Evolutionary conservation across 345 rosid species (phyloP).

Genomic region (Camelina sativa): DNA sequence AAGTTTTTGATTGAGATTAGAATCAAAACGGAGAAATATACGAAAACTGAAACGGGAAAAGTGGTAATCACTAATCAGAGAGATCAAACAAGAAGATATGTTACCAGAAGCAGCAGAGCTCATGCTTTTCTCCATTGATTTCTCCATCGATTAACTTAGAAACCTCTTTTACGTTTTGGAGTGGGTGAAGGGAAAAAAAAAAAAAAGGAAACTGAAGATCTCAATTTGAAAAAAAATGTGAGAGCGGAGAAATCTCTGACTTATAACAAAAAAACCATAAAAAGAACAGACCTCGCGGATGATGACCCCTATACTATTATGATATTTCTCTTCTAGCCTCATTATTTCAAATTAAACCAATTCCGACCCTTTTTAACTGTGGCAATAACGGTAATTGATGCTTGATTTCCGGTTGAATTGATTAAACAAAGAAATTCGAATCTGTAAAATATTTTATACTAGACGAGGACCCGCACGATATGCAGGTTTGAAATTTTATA

Average conservation of each 20-base stretch:
- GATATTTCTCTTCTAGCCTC: not conserved
- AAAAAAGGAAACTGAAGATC: conserved; percentile 21
- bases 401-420: not conserved
- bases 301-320: conserved; percentile 16
- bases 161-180: conserved; percentile 11
- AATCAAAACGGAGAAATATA: not conserved
- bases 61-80: not conserved
- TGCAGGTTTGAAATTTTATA: too few relatives aligned
- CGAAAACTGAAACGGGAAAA: not conserved
- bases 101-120: conserved; percentile 55
- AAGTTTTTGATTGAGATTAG: not conserved
- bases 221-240: conserved; percentile 9
- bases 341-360: not conserved
- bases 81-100: not conserved
- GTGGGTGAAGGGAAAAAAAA: not conserved
- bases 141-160: conserved; percentile 40
- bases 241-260: conserved; percentile 35
- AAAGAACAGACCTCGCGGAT: not conserved
- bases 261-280: conserved; percentile 4
- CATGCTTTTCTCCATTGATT: conserved; percentile 51
- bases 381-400: not conserved
- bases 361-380: not conserved
- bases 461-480: too few relatives aligned
- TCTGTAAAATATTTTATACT: not conserved
- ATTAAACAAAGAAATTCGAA: not conserved